phyloP scores from a whole-genome alignment of 306 rosid genomes.

The Trichosanthes truncata region DNA sequence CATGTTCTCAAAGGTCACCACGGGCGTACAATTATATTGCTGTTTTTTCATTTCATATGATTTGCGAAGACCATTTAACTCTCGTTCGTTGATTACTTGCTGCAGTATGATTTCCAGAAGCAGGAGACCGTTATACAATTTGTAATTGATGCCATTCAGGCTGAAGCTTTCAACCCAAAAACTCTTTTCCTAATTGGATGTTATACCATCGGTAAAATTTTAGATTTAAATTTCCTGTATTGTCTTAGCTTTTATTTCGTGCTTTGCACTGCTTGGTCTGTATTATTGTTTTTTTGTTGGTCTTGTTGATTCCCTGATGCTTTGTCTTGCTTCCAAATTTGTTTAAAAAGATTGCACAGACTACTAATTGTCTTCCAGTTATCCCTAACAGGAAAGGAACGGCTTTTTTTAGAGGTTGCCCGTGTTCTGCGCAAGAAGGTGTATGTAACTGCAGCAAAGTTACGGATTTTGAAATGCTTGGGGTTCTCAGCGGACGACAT shows the following conservation, averaged over 20 bases:
- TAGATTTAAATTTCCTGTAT: background rate
- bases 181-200: conserved; percentile 93
- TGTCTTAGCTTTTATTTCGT: background rate
- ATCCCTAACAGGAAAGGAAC: conserved; percentile 66
- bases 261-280: background rate
- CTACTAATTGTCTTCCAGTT: background rate
- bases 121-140: conserved; percentile 92
- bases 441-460: conserved; percentile 67
- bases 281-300: background rate
- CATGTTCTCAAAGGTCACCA: background rate
- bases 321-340: background rate
- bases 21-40: background rate
- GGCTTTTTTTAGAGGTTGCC: conserved; percentile 90
- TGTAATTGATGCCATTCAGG: conserved; percentile 85
- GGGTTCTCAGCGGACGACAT: conserved; percentile 69
- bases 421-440: conserved; percentile 70
- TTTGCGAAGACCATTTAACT: background rate
- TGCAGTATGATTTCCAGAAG: conserved; percentile 96
- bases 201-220: conserved; percentile 80
- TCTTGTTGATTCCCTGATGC: background rate
- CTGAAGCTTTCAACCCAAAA: conserved; percentile 79
- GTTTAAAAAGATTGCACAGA: background rate
- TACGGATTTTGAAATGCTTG: conserved; percentile 65
- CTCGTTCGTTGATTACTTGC: conserved; percentile 14
- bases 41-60: background rate